Evolutionary conservation across 2,329 filamentous ascomycete species (phyloP).

Genomic region (Fusarium fujikuroi): DNA sequence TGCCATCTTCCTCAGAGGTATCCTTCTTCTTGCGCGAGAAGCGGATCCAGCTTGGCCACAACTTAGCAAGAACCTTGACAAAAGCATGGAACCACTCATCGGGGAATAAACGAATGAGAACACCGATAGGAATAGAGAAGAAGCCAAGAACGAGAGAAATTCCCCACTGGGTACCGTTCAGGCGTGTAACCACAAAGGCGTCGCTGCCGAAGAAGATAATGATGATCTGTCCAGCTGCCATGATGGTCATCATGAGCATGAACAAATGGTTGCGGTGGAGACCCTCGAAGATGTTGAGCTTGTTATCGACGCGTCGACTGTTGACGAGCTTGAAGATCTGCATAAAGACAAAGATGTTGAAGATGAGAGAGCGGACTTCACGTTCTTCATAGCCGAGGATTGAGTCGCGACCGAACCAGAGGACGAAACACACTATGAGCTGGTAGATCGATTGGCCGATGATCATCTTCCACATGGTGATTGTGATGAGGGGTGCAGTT

Average conservation of each 20-base stretch:
- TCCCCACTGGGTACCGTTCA: conserved; percentile 81
- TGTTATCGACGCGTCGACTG: conserved; percentile 79
- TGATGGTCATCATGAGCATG: conserved; percentile 47
- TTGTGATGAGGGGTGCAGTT: conserved; percentile 76
- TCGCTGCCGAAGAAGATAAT: conserved; percentile 55
- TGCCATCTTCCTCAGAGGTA: conserved; percentile 12
- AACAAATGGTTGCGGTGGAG: conserved; percentile 44
- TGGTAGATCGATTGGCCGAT: conserved; percentile 70
- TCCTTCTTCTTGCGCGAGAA: conserved; percentile 32
- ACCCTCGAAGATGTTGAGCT: conserved; percentile 88
- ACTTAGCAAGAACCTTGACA: conserved; percentile 13
- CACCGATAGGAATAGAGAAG: conserved; percentile 78
- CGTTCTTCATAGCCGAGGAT: conserved; percentile 62
- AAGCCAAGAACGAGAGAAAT: conserved; percentile 81
- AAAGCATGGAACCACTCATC: conserved; percentile 61
- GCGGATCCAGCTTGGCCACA: conserved; percentile 34
- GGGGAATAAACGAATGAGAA: conserved; percentile 78
- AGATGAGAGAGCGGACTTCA: conserved; percentile 64
- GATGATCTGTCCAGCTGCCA: conserved; percentile 41
- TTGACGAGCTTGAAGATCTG: conserved; percentile 77
- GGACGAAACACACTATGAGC: conserved; percentile 65
- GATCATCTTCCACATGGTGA: conserved; percentile 76
- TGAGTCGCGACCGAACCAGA: conserved; percentile 67
- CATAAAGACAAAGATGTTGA: conserved; percentile 78
- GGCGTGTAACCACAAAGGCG: conserved; percentile 73